Conservation (phyloP, 2,329 filamentous ascomycete species). For the Dichotomopilus funicola region DNA sequence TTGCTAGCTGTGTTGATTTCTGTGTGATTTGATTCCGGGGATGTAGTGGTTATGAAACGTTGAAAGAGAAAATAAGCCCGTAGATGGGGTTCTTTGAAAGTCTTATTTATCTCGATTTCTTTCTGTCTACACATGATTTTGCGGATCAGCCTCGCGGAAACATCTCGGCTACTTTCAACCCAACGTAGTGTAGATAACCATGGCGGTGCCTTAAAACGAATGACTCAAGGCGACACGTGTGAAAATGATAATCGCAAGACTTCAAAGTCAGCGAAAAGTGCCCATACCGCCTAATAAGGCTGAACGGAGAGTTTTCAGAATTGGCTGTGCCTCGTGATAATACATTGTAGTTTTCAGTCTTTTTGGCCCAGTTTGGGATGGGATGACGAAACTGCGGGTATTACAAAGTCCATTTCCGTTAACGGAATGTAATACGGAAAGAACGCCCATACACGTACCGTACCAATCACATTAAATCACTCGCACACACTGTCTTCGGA, state of each 20-base stretch:
- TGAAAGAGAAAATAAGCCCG: neutral
- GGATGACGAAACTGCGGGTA: too few relatives aligned
- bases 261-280: neutral
- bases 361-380: neutral
- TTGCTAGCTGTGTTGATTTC: too few relatives aligned
- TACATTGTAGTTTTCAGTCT: neutral
- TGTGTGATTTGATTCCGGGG: neutral
- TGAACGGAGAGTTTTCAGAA: neutral
- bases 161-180: conserved; percentile 16
- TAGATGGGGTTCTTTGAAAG: too few relatives aligned
- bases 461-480: too few relatives aligned
- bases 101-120: too few relatives aligned
- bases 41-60: neutral
- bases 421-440: too few relatives aligned
- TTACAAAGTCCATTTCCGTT: too few relatives aligned
- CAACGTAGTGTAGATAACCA: neutral
- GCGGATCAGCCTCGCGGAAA: conserved; percentile 6
- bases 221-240: neutral
- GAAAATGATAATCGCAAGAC: neutral
- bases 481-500: too few relatives aligned
- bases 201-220: neutral
- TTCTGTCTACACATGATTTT: neutral
- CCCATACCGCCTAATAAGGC: neutral
- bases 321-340: neutral
- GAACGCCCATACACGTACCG: too few relatives aligned